Conservation (phyloP, 495 filamentous ascomycete genomes). For the Lasiosphaeriaceae sp. region DNA sequence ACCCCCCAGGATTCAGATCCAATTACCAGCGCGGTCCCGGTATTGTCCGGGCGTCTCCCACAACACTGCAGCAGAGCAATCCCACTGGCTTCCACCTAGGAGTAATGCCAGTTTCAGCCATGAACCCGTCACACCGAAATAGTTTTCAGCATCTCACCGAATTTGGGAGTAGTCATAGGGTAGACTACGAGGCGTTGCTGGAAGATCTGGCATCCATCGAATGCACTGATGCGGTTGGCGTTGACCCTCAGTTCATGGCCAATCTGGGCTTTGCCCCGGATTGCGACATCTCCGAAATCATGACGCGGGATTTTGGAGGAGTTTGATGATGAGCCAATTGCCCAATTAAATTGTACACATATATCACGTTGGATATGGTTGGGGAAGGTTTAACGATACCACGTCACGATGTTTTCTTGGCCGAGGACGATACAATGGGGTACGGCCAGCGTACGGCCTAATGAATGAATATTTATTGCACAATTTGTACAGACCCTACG, state of each 20-base stretch:
- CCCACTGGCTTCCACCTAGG: not conserved
- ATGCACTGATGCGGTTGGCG: constrained; percentile 51
- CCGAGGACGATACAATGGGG: too few species aligned
- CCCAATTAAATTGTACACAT: too few species aligned
- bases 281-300: constrained; percentile 27
- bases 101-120: constrained; percentile 13
- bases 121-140: constrained; percentile 13
- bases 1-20: not conserved
- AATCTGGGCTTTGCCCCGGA: constrained; percentile 56
- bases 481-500: too few species aligned
- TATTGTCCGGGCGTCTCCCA: not conserved
- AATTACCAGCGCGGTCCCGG: not conserved
- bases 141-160: constrained; percentile 4
- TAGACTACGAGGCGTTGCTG: constrained; percentile 57
- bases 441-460: too few species aligned
- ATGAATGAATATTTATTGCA: too few species aligned
- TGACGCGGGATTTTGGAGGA: constrained; percentile 12
- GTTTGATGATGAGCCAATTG: not conserved
- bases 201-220: constrained; percentile 62
- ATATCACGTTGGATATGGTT: too few species aligned
- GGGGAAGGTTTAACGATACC: too few species aligned
- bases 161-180: constrained; percentile 9
- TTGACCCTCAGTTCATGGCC: constrained; percentile 40
- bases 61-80: constrained; percentile 1
- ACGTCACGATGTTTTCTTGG: too few species aligned